These are phyloP conservation scores for Lachnellula cervina DNA, from an alignment of 2,329 filamentous ascomycete species.

Conservation along the genomic window DNA sequence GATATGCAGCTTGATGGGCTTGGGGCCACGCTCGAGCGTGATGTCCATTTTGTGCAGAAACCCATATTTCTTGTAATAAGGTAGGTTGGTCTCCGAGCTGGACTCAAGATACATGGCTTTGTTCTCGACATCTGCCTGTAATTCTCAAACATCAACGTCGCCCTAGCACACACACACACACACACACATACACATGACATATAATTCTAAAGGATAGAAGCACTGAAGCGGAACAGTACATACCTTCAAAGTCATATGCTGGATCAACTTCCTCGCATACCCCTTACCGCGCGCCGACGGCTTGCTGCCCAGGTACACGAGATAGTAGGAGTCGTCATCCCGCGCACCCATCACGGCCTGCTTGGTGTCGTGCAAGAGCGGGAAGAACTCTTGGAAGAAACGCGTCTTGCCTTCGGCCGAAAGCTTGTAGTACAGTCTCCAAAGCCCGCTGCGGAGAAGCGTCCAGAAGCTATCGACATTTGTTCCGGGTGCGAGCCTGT, in stretches of 20 bases:
- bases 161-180: not conserved
- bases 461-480: constrained; percentile 71
- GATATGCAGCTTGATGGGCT: constrained; percentile 65
- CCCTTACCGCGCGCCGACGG: constrained; percentile 66
- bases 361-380: constrained; percentile 70
- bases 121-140: constrained; percentile 59
- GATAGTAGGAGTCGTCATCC: constrained; percentile 69
- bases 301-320: constrained; percentile 78
- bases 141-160: constrained; percentile 26
- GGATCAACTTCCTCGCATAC: constrained; percentile 66
- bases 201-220: not conserved
- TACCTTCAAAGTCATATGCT: constrained; percentile 62
- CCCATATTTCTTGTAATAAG: constrained; percentile 71
- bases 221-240: constrained; percentile 21
- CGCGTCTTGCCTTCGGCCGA: constrained; percentile 66
- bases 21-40: constrained; percentile 51
- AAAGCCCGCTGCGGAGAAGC: constrained; percentile 68
- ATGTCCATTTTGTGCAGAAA: constrained; percentile 64
- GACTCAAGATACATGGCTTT: constrained; percentile 74
- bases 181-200: not conserved
- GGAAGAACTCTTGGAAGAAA: constrained; percentile 73
- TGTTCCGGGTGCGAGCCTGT: constrained; percentile 69
- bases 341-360: constrained; percentile 60
- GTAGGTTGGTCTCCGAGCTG: constrained; percentile 61
- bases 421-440: constrained; percentile 71